Evolutionary conservation across 202 grass and related monocot genomes (phyloP), one percentile per base, ranked within the genome.

Genomic region (Setaria viridis): DNA sequence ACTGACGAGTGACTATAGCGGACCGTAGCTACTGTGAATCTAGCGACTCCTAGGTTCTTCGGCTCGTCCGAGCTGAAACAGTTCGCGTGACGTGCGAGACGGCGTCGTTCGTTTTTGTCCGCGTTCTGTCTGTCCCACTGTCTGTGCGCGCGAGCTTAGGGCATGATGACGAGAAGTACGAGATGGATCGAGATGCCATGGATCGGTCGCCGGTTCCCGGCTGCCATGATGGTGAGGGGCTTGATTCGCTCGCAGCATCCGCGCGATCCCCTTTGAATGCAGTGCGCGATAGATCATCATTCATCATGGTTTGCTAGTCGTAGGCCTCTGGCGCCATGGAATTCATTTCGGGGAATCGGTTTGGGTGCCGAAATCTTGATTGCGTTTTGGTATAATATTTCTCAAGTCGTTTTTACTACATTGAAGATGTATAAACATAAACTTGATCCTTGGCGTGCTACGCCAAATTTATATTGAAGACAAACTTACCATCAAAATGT

Each of bases 201-300:
- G 5, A 16, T 55, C 16, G 33, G 3, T 32, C 48, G 4, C 17
- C 50, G 15, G 15, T 41, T 20, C 34, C 16, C 19, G 34, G 73
- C 10, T 57, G 53, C 53, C 34, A 76, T 76, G 53, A 76, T 76
- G 72, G 33, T 16, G 19, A 37, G 6, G 6, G 72, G 9, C 54
- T 55, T 42, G 73, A 25, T 76, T 76, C 51, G 50, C 9, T 76
- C 35, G 51, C 73, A 58, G 73, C 51, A 54, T 54, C 51, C 16
- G 9, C 39, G 39, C 39, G 39, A 55, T 39, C 72, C 14, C 19
- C 49, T 55, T 74, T 39, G 72, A 75, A 75, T 56, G 72, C 71
- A 53, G 51, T 4, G 70, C 11, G 6, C 25, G 32, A 41, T 41
- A 33, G 25, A 17, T 5, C 46, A 51, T 51, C 45, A 16, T 72